phyloP scores from a whole-genome alignment of 2,329 filamentous ascomycete genomes.

The Chaetothyriales sp. region DNA sequence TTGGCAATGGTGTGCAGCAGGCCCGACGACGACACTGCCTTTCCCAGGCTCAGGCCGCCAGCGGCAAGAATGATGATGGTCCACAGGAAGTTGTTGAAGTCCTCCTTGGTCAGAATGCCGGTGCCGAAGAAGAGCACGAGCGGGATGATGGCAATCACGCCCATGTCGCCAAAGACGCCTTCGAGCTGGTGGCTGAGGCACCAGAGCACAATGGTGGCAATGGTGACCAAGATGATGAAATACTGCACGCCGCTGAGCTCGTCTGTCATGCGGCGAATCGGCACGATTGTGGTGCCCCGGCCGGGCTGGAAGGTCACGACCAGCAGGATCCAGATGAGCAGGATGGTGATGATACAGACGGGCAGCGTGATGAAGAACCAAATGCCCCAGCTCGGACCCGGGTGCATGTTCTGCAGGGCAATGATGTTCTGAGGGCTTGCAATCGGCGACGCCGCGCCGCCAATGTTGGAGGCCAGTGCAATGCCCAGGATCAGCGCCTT shows the following conservation, averaged over 20 bases:
- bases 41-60: slow-evolving; percentile 80
- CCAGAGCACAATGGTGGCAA: slow-evolving; percentile 80
- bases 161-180: slow-evolving; percentile 87
- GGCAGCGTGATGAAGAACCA: slow-evolving; percentile 97
- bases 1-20: slow-evolving; percentile 77
- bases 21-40: slow-evolving; percentile 85
- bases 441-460: slow-evolving; percentile 90
- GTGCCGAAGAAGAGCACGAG: slow-evolving; percentile 93
- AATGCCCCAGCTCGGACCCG: slow-evolving; percentile 77
- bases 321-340: slow-evolving; percentile 79
- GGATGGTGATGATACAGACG: slow-evolving; percentile 75
- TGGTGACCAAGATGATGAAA: slow-evolving; percentile 75
- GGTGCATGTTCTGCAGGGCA: slow-evolving; percentile 87
- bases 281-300: slow-evolving; percentile 73
- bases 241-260: slow-evolving; percentile 78
- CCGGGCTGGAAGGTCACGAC: slow-evolving; percentile 75
- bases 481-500: slow-evolving; percentile 93
- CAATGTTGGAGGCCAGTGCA: slow-evolving; percentile 86
- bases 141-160: slow-evolving; percentile 90
- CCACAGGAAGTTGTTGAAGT: slow-evolving; percentile 99
- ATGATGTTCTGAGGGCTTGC: slow-evolving; percentile 97
- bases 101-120: slow-evolving; percentile 91
- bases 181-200: slow-evolving; percentile 85
- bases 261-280: slow-evolving; percentile 81
- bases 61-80: slow-evolving; percentile 95